Evolutionary conservation across 148 eudicot species (phyloP).

Genomic region (Cornus controversa): DNA sequence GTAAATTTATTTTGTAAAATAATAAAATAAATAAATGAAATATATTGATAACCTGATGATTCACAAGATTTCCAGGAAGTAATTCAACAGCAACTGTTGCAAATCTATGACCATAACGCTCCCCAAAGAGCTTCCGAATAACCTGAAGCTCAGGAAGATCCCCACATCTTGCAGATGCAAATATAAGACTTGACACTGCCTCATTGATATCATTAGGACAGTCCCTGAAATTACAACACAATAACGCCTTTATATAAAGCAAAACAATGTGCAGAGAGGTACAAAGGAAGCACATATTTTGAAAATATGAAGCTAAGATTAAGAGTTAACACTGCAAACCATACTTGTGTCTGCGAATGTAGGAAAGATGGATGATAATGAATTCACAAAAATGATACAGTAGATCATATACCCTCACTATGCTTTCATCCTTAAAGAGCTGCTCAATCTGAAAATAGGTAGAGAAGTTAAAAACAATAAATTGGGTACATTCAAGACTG

Average conservation of each 20-base stretch:
- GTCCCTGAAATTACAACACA: constrained; percentile 38
- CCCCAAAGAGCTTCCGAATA: constrained; percentile 61
- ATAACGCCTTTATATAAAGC: not conserved
- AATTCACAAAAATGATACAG: constrained; percentile 65
- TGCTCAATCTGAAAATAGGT: constrained; percentile 55
- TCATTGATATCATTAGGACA: constrained; percentile 71
- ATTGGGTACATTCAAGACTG: not conserved
- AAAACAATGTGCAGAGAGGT: not conserved
- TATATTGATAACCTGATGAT: constrained; percentile 40
- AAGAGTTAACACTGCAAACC: not conserved
- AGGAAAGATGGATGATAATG: constrained; percentile 51
- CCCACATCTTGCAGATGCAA: constrained; percentile 73
- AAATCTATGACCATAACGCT: constrained; percentile 66
- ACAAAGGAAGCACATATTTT: not conserved
- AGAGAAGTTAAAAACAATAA: not conserved
- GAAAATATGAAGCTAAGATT: not conserved
- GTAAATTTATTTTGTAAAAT: not conserved
- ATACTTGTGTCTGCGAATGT: constrained; percentile 73
- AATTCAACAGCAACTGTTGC: constrained; percentile 45
- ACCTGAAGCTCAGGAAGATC: constrained; percentile 67
- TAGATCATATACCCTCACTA: constrained; percentile 50
- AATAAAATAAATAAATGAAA: too few relatives aligned
- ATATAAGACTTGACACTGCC: constrained; percentile 75
- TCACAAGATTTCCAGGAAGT: constrained; percentile 77
- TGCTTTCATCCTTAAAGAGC: constrained; percentile 53